These are phyloP conservation scores for Ichthyophthirius multifiliis DNA, from an alignment of 169 alveolate species.

Conservation along the genomic window DNA sequence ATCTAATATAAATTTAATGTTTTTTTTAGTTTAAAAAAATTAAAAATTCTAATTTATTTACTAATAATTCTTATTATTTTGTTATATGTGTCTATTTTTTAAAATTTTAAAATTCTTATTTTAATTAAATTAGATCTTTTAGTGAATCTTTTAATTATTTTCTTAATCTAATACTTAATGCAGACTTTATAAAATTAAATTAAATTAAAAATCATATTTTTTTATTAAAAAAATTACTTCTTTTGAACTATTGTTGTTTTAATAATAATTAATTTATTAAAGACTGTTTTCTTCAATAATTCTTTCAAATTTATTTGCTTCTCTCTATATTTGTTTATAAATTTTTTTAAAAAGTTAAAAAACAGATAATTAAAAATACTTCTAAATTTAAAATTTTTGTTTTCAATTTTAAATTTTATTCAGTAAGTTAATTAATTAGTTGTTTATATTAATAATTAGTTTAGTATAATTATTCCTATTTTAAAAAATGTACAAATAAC, in stretches of 20 bases:
- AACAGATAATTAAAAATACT: not conserved
- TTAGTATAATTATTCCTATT: not conserved
- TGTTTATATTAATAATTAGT: not conserved
- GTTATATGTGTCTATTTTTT: not conserved
- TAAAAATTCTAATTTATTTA: not conserved
- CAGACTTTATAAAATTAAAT: not conserved
- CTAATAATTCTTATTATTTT: not conserved
- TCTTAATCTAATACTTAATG: not conserved
- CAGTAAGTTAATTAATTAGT: not conserved
- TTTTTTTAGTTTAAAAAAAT: not conserved
- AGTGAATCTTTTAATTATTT: not conserved
- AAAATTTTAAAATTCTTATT: not conserved
- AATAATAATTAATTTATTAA: not conserved
- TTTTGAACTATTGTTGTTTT: not conserved
- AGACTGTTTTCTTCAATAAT: not conserved
- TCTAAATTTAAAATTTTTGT: conserved; percentile 1
- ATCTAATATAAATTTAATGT: not conserved
- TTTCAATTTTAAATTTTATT: not conserved
- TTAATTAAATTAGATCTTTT: not conserved
- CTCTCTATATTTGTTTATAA: not conserved
- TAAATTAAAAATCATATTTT: not conserved
- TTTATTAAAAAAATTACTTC: not conserved
- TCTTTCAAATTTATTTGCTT: conserved; percentile 4
- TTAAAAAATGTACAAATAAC: not conserved
- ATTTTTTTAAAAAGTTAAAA: not conserved